Evolutionary conservation across 129 eudicot species (phyloP), one percentile per base, ranked within the genome.

Genomic region (Calendula officinalis): DNA sequence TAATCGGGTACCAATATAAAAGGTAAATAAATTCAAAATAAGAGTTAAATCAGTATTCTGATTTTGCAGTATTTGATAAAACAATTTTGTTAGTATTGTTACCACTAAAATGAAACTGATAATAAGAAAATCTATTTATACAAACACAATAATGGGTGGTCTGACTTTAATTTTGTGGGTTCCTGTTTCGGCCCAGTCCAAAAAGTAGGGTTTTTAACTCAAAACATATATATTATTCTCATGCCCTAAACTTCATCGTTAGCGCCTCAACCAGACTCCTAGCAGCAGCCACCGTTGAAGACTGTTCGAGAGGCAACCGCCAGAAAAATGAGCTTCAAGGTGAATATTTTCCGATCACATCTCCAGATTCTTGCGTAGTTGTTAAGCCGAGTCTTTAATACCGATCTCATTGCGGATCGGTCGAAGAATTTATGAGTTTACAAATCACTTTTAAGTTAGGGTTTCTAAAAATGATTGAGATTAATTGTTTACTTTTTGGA

Each of bases 261-360:
- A 64, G 43, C 72, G 53, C 66, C 78, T 56, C 78, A 45, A 30
- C 60, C 72, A 5, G 57, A 56, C 37, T 43, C 7, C 7, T 13
- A 37, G 45, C 69, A 51, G 68, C 68, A 12, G 13, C 17, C 58
- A 22, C 60, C 70, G 70, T 50, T 5, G 70, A 66, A 64, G 46
- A 48, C 34, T 8, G 37, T 38, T 66, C 50, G 3, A 14, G 64
- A 59, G 64, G 64, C 15, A 27, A 15, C 48, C 40, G 59, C 59
- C 69, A 38, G 47, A 37, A 66, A 51, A 51, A 66, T 66, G 71
- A 66, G 71, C 35, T 69, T 9, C 66, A 69, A 36, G 74, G 74
- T 69, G 3, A 30, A 49, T 69, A 14, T 33, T 3, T 14, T 34
- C 13, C n/a, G 30, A 13, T 68, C 11, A 14, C 1, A 4, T 5